Percentiles rank a stretch among this genome's conserved stretches.
These are phyloP conservation scores for Urtica urens DNA, from an alignment of 306 rosid species.

Conservation along the genomic window DNA sequence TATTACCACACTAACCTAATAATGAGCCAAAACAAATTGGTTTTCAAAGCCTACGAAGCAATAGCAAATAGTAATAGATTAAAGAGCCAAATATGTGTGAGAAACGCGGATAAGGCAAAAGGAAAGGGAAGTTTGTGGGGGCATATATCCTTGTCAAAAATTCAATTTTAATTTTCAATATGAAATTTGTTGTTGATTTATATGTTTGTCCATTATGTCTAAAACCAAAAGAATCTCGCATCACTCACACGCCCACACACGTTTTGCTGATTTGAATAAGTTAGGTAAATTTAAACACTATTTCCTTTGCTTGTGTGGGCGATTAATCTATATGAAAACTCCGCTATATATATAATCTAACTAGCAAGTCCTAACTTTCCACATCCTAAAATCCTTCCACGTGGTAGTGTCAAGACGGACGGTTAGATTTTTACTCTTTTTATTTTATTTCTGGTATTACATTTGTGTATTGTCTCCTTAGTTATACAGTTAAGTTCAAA, in stretches of 20 bases:
- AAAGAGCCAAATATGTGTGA: conserved; percentile 10
- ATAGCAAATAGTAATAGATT: too few species aligned
- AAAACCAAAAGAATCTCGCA: conserved; percentile 27
- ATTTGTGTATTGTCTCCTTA: too few species aligned
- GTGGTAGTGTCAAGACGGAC: conserved; percentile 39
- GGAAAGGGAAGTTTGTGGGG: background rate
- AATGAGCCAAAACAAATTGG: background rate
- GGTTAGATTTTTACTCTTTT: too few species aligned
- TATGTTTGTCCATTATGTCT: too few species aligned
- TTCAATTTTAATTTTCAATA: background rate
- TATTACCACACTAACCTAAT: conserved; percentile 7
- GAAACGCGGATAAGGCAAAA: conserved; percentile 24
- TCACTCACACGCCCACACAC: conserved; percentile 27
- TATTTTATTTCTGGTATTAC: too few species aligned
- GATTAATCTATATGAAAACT: too few species aligned
- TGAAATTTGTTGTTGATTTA: background rate
- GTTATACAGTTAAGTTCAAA: too few species aligned
- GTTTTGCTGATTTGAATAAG: conserved; percentile 27
- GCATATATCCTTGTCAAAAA: conserved; percentile 34
- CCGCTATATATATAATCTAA: too few species aligned
- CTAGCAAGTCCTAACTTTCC: conserved; percentile 36
- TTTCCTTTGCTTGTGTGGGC: too few species aligned
- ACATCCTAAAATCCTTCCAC: conserved; percentile 48
- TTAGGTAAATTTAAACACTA: background rate
- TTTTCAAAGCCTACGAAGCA: background rate